A percentile compares a stretch with the other conserved stretches of the same genome.
Evolutionary conservation across 495 filamentous ascomycete genomes (phyloP).

Genomic region (Penicillium longicatenatum): DNA sequence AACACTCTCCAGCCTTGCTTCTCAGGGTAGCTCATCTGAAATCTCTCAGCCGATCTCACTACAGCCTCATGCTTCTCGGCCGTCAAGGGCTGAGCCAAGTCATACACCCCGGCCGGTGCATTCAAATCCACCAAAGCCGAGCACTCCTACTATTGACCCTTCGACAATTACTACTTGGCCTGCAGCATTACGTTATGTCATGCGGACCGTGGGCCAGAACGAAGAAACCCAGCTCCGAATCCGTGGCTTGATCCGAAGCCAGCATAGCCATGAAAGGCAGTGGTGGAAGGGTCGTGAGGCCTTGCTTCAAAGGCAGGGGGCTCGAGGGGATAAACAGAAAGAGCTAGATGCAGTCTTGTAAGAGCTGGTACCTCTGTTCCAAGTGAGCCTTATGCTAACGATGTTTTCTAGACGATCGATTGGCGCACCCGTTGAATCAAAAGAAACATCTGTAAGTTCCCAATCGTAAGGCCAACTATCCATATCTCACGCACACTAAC

Average conservation of each 20-base stretch:
- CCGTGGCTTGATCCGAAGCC: constrained; percentile 60
- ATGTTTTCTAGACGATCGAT: constrained; percentile 36
- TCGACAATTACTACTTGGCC: constrained; percentile 67
- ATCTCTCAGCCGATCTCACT: not conserved
- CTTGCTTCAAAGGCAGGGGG: constrained; percentile 51
- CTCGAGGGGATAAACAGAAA: constrained; percentile 51
- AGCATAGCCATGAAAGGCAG: constrained; percentile 63
- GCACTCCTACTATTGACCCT: constrained; percentile 39
- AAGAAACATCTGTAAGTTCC: constrained; percentile 37
- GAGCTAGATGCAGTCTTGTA: constrained; percentile 55
- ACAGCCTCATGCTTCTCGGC: not conserved
- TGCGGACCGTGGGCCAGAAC: constrained; percentile 56
- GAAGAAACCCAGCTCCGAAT: constrained; percentile 44
- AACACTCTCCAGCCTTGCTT: constrained; percentile 45
- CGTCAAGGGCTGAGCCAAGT: constrained; percentile 10
- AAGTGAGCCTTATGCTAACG: not conserved
- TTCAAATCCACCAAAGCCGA: constrained; percentile 7
- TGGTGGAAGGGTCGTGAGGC: constrained; percentile 62
- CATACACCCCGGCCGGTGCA: constrained; percentile 12
- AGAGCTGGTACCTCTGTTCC: constrained; percentile 11
- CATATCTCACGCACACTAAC: constrained; percentile 6
- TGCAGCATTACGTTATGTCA: constrained; percentile 61
- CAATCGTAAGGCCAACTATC: not conserved
- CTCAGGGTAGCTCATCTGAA: constrained; percentile 14
- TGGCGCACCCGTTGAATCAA: constrained; percentile 39